Evolutionary conservation across 73 alveolate species (phyloP), one percentile per base, ranked within the genome.

Genomic region (Uronychia setigera): DNA sequence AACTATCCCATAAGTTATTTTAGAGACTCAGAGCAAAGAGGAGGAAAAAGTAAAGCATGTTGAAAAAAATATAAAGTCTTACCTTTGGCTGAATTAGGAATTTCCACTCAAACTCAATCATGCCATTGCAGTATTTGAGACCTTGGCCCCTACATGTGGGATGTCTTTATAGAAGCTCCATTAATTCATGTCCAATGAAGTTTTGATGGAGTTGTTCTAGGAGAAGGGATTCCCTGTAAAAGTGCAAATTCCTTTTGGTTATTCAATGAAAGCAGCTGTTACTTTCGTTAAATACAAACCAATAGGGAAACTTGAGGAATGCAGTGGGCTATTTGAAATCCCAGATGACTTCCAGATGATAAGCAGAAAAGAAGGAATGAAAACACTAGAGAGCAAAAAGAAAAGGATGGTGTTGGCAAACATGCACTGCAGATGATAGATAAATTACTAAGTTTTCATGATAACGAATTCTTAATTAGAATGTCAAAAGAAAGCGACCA

Each of bases 161-260:
- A 82, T 85, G 11, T 33, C 86, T 29, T 78, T 96, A 91, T 82
- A 82, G 31, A 89, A 89, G 60, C 81, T 96, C 60, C 35, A 87
- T 35, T 89, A 87, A 30, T 86, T 94, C 78, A 77, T 96, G 75
- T 83, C 78, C 35, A 86, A 92, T 80, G 90, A 90, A 59, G 79
- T 58, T 27, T 85, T 94, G 13, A 87, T 83, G 34, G 94, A 90
- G 11, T 78, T 88, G 60, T 46, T 96, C 33, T 87, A 84, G 14
- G 76, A 80, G 59, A 83, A 93, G 78, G 99, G 99, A 13, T 96
- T 96, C 80, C 98, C 98, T 30, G 97, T 96, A 11, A 92, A 93
- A 79, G 84, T 96, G 0, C 82, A 94, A 75, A 93, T 96, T 0
- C 99, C 99, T 0, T 79, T 96, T 13, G 90, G 93, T n/a, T 85